Percentiles rank a stretch among this genome's conserved stretches.
These are phyloP conservation scores for Wickerhamomyces mucosus DNA, from an alignment of 805 yeast genomes.

Conservation along the genomic window DNA sequence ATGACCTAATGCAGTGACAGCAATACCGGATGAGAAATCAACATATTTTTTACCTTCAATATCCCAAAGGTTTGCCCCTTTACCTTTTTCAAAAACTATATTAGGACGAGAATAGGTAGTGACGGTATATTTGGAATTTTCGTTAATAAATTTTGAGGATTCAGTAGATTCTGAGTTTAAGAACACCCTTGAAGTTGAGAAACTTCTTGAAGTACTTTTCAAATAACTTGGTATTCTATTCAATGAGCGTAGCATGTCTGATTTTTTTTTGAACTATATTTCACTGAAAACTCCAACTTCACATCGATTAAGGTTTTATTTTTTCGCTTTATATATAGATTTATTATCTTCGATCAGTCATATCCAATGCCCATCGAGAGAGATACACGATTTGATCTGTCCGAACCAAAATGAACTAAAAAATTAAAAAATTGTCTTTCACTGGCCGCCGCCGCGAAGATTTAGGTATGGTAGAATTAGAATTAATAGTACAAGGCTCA, in stretches of 20 bases:
- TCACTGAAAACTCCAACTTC: not conserved
- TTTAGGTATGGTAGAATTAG: no score
- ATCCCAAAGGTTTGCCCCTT: conserved; percentile 77
- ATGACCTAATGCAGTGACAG: conserved; percentile 94
- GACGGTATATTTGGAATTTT: conserved; percentile 37
- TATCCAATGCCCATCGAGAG: no score
- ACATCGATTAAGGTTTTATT: not conserved
- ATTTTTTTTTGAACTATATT: no score
- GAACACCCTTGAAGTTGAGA: conserved; percentile 5
- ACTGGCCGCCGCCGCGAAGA: no score
- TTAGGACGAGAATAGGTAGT: conserved; percentile 78
- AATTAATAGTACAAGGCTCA: no score
- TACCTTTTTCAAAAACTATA: conserved; percentile 68
- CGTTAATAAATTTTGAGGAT: conserved; percentile 28
- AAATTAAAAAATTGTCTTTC: no score
- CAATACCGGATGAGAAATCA: conserved; percentile 94
- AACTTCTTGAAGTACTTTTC: conserved; percentile 5
- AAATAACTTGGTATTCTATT: conserved; percentile 1
- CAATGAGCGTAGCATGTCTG: conserved; percentile 5
- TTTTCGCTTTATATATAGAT: no score
- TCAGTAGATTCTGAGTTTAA: conserved; percentile 14
- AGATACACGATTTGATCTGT: no score
- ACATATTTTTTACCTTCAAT: conserved; percentile 67
- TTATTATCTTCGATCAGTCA: no score
- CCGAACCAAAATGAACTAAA: no score